Evolutionary conservation across 345 rosid genomes (phyloP).

Genomic region (Boechera stricta): DNA sequence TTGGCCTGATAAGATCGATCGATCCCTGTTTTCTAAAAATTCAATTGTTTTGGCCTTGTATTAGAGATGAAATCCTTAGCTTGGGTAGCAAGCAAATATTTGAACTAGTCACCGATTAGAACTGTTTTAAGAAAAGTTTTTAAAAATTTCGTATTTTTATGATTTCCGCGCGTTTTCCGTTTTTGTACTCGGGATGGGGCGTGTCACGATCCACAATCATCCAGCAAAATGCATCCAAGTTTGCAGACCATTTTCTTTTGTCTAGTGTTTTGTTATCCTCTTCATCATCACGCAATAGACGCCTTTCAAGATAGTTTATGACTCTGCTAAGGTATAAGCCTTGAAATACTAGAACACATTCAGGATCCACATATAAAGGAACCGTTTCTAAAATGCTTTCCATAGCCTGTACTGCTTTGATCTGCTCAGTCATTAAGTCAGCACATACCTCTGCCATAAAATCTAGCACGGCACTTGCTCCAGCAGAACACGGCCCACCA

Average conservation of each 20-base stretch:
- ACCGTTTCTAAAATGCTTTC: conserved; percentile 82
- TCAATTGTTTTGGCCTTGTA: no score
- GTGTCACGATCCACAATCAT: conserved; percentile 90
- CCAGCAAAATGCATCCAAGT: conserved; percentile 91
- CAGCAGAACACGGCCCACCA: conserved; percentile 97
- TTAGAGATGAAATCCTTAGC: no score
- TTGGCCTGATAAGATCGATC: no score
- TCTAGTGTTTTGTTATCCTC: conserved; percentile 89
- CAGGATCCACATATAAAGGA: conserved; percentile 82
- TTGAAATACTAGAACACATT: conserved; percentile 81
- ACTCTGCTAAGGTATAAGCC: conserved; percentile 89
- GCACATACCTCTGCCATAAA: conserved; percentile 93
- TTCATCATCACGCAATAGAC: conserved; percentile 93
- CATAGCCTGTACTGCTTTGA: conserved; percentile 72
- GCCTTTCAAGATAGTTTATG: conserved; percentile 94
- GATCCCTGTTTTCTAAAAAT: no score
- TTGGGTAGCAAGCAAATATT: no score
- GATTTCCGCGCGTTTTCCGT: no score
- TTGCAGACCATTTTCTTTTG: conserved; percentile 83
- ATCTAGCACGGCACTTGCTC: conserved; percentile 88
- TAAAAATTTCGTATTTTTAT: no score
- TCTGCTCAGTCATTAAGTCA: conserved; percentile 82
- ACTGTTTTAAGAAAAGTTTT: no score
- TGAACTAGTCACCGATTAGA: no score
- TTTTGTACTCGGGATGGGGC: no score